phyloP scores from a whole-genome alignment of 2,329 filamentous ascomycete genomes.

The Geosmithia flava region DNA sequence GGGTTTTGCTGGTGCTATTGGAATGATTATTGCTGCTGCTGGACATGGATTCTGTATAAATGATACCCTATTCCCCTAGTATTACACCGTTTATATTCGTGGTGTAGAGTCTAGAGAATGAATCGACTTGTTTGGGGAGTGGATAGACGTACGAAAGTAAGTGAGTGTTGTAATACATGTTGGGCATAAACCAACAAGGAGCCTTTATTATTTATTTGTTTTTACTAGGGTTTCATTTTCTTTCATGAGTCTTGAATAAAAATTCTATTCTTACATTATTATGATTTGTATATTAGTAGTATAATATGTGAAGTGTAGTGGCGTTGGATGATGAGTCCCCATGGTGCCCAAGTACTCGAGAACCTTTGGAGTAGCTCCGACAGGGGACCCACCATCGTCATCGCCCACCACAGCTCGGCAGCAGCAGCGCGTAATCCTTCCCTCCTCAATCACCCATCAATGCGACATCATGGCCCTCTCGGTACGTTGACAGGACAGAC shows the following conservation, averaged over 20 bases:
- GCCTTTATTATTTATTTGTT: too few species aligned
- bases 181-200: too few species aligned
- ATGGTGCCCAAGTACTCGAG: background rate
- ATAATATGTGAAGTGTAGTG: too few species aligned
- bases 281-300: too few species aligned
- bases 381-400: slow-evolving; percentile 5
- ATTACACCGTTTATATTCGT: background rate
- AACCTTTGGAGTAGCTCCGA: background rate
- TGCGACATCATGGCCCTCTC: slow-evolving; percentile 12
- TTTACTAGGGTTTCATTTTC: too few species aligned
- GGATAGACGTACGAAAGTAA: too few species aligned
- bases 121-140: background rate
- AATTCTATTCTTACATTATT: too few species aligned
- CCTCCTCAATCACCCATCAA: slow-evolving; percentile 1
- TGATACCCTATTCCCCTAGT: background rate
- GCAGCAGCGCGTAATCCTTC: background rate
- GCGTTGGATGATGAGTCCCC: too few species aligned
- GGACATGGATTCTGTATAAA: background rate
- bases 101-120: background rate
- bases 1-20: background rate
- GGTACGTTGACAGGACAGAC: slow-evolving; percentile 4
- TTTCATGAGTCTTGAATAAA: too few species aligned
- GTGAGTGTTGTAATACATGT: too few species aligned
- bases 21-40: background rate
- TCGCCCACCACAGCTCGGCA: background rate